Conservation (phyloP, 2,329 filamentous ascomycete genomes). For the Penicillium sp. region DNA sequence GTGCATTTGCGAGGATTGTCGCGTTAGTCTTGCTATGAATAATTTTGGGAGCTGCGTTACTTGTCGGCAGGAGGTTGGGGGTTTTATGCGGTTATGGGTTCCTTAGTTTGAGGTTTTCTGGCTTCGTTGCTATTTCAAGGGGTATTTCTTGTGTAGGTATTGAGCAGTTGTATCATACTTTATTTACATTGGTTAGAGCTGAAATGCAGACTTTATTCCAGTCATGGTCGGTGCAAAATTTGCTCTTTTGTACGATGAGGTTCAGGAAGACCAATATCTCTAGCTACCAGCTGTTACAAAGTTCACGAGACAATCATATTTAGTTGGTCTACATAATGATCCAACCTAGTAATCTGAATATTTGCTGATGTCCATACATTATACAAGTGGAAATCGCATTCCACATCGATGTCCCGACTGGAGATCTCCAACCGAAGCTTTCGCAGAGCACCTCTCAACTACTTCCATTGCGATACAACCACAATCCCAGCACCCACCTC, state of each 20-base stretch:
- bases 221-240: background rate
- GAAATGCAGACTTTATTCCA: background rate
- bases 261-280: background rate
- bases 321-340: background rate
- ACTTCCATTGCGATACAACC: no score
- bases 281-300: background rate
- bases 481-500: no score
- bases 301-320: background rate
- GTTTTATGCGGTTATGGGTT: slow-evolving; percentile 88
- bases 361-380: no score
- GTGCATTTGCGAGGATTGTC: slow-evolving; percentile 89
- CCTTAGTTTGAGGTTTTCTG: slow-evolving; percentile 56
- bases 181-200: slow-evolving; percentile 6
- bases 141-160: slow-evolving; percentile 1
- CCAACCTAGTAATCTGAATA: no score
- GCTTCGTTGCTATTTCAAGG: background rate
- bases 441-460: no score
- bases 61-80: slow-evolving; percentile 80
- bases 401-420: no score
- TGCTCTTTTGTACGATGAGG: background rate
- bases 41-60: slow-evolving; percentile 97
- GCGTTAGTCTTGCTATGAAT: slow-evolving; percentile 90
- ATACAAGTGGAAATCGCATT: no score
- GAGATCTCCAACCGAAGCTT: no score
- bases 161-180: slow-evolving; percentile 20